These are phyloP conservation scores for Sinapis alba DNA, from an alignment of 441 rosid genomes.

Conservation along the genomic window DNA sequence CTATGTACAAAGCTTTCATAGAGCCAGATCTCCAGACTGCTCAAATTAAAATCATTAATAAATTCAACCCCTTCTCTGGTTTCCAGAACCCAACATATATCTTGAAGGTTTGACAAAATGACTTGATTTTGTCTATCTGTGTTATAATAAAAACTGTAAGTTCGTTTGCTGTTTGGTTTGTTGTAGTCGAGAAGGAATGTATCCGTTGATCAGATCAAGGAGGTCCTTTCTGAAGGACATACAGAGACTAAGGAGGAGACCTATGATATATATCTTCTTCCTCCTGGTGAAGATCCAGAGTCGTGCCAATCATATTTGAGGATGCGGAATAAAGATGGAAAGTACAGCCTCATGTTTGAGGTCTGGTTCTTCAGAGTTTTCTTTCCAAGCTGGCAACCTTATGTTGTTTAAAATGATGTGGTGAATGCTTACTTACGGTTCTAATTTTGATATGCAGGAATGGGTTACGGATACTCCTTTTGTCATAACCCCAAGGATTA, in stretches of 20 bases:
- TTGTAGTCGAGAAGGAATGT: conserved; percentile 79
- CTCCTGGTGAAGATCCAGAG: conserved; percentile 99
- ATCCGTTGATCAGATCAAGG: conserved; percentile 71
- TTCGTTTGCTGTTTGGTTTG: conserved; percentile 11
- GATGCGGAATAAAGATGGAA: conserved; percentile 99
- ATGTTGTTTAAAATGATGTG: conserved; percentile 10
- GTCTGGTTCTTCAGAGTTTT: conserved; percentile 47
- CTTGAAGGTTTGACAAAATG: conserved; percentile 64
- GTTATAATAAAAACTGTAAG: neutral
- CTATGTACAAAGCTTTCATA: conserved; percentile 99
- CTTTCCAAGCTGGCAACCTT: conserved; percentile 19
- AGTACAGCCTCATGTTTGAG: conserved; percentile 99
- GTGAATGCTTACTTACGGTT: conserved; percentile 3
- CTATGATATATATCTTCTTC: conserved; percentile 95
- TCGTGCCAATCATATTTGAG: conserved; percentile 95
- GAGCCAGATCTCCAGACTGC: conserved; percentile 99
- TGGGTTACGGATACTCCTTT: conserved; percentile 94
- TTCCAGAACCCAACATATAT: conserved; percentile 96
- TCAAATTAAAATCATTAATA: conserved; percentile 87
- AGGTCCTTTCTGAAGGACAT: conserved; percentile 63
- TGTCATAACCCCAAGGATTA: conserved; percentile 97
- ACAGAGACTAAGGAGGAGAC: conserved; percentile 81
- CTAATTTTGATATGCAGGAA: conserved; percentile 60
- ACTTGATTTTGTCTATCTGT: conserved; percentile 9
- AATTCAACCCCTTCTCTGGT: conserved; percentile 95